Evolutionary conservation across 2,329 filamentous ascomycete genomes (phyloP).

Genomic region (Penicillium sp.): DNA sequence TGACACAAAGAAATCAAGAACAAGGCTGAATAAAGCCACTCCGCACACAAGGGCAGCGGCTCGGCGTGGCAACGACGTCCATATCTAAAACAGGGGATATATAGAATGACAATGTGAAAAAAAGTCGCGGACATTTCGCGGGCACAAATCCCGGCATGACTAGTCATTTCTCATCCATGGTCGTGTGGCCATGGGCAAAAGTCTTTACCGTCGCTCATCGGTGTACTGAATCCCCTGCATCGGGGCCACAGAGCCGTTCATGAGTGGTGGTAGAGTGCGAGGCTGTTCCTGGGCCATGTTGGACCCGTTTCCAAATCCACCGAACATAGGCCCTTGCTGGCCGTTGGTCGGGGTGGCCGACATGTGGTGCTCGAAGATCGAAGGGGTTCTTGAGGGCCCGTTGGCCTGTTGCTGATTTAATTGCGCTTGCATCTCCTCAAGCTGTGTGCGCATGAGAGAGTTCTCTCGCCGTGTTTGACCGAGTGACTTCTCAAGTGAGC

Average conservation of each 20-base stretch:
- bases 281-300: constrained; percentile 41
- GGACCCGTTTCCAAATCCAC: constrained; percentile 29
- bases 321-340: constrained; percentile 31
- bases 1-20: constrained; percentile 10
- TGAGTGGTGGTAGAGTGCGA: constrained; percentile 47
- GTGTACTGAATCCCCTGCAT: constrained; percentile 54
- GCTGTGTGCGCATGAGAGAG: constrained; percentile 34
- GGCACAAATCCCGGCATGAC: constrained; percentile 20
- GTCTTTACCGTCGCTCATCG: constrained; percentile 44
- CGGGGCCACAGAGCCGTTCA: constrained; percentile 43
- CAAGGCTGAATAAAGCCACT: constrained; percentile 12
- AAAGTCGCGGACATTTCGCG: constrained; percentile 14
- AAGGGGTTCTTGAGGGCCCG: constrained; percentile 29
- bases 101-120: constrained; percentile 20
- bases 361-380: constrained; percentile 40
- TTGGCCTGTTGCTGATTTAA: constrained; percentile 38
- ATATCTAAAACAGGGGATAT: constrained; percentile 22
- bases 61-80: constrained; percentile 1
- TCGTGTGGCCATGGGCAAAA: not conserved
- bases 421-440: constrained; percentile 41
- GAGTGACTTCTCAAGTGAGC: constrained; percentile 42
- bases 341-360: constrained; percentile 33
- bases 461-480: constrained; percentile 40
- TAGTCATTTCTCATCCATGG: constrained; percentile 26
- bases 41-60: constrained; percentile 13